These are phyloP conservation scores for Tricholoma terreum DNA, from an alignment of 768 basidiomycete genomes.

Conservation along the genomic window DNA sequence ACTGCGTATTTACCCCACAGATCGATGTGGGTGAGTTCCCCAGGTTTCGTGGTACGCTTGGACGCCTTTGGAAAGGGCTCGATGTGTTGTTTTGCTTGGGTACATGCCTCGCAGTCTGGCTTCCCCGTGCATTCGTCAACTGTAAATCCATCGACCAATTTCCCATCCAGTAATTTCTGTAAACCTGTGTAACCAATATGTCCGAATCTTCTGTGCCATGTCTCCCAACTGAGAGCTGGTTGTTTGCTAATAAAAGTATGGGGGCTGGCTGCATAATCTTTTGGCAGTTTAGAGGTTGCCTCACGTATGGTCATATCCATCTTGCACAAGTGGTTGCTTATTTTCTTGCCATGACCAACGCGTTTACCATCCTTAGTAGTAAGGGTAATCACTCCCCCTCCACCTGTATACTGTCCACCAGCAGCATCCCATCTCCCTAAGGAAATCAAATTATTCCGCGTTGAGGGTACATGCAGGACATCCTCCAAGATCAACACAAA, in stretches of 20 bases:
- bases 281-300: neutral
- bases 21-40: constrained; percentile 8
- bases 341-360: neutral
- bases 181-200: constrained; percentile 1
- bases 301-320: neutral
- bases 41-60: neutral
- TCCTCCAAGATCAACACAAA: too few relatives aligned
- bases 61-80: neutral
- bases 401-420: constrained; percentile 1
- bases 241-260: neutral
- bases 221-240: neutral
- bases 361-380: neutral
- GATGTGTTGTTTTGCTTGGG: neutral
- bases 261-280: neutral
- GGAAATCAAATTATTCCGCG: too few relatives aligned
- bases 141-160: neutral
- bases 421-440: constrained; percentile 3
- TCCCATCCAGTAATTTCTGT: neutral
- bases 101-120: constrained; percentile 1
- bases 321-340: neutral
- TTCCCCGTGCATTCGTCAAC: neutral
- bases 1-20: constrained; percentile 7
- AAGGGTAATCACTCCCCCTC: neutral
- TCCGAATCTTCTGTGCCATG: constrained; percentile 1
- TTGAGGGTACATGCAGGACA: too few relatives aligned